phyloP scores from a whole-genome alignment of 495 filamentous ascomycete species.

The Hypomontagnella submonticulosa region DNA sequence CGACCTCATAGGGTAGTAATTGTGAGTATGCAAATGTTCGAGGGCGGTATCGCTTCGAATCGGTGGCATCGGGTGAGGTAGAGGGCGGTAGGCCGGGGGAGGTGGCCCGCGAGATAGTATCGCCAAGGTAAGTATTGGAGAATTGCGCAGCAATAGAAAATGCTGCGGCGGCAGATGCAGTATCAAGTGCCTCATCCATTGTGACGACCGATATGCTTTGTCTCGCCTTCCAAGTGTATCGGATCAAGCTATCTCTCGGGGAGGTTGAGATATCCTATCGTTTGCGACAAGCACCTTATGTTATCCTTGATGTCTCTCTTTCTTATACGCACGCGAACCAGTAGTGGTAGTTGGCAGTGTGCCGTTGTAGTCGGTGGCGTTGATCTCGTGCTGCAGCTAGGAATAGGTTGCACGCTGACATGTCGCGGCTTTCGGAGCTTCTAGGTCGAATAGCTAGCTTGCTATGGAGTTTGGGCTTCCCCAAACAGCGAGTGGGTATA shows the following conservation, averaged over 20 bases:
- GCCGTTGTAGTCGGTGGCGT: constrained; percentile 27
- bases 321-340: constrained; percentile 4
- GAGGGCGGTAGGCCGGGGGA: constrained; percentile 55
- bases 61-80: constrained; percentile 47
- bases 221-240: neutral
- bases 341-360: constrained; percentile 22
- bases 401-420: constrained; percentile 37
- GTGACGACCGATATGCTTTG: neutral
- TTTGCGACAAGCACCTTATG: neutral
- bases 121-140: constrained; percentile 45
- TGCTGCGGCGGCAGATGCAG: constrained; percentile 34
- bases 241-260: constrained; percentile 15
- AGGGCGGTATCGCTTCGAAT: constrained; percentile 76
- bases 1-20: constrained; percentile 86
- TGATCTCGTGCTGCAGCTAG: constrained; percentile 39
- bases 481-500: constrained; percentile 33
- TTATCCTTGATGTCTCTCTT: neutral
- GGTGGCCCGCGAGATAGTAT: constrained; percentile 61
- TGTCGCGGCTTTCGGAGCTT: constrained; percentile 41
- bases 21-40: constrained; percentile 92
- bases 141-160: constrained; percentile 44
- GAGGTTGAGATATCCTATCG: constrained; percentile 1
- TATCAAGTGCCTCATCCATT: constrained; percentile 50
- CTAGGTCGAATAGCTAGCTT: constrained; percentile 23
- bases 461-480: constrained; percentile 17